Base-by-base conservation (phyloP, 78 protist species). In the Guillardia theta region DNA sequence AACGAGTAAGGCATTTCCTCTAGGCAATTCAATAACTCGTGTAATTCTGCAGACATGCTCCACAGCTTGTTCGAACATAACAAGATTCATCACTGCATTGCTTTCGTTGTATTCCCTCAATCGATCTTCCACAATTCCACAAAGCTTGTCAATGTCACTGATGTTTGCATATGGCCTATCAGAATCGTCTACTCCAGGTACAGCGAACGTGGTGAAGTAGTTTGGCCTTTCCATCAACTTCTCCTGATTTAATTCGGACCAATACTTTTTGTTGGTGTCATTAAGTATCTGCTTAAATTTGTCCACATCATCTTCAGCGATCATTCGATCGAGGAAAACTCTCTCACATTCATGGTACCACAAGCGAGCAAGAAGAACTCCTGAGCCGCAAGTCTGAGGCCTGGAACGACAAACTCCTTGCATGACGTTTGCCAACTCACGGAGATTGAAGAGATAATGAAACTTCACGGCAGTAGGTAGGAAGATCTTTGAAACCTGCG, bases 361-460 rank as follows among this genome's bases (percentile, higher is more conserved):
- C 36, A 70, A 43, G 54, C 6, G 94, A 76, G n/a, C 58, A 50
- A 50, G 58, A 50, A 10, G 15, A 50, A 50, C 10, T 10, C 30
- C 30, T 1, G 70, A 9, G 70, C 39, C 6, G 70, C 70, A 58
- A 6, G 70, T 1, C 2, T 24, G 70, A 58, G n/a, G n/a, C n/a
- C n/a, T n/a, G n/a, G n/a, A n/a, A n/a, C n/a, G n/a, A n/a, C n/a
- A n/a, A n/a, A n/a, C n/a, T n/a, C 83, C 83, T 70, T 80, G 44
- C 5, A 80, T n/a, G 15, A 80, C 37, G 53, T 18, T 12, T 1
- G 53, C 10, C 0, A 33, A 27, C 18, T 80, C 90, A n/a, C 99
- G 96, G 50, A 98, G 80, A 95, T 98, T 98, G 96, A 97, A 98
- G 92, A 94, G 88, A 95, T 98, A 98, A 95, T 98, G 99, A 96